phyloP scores from a whole-genome alignment of 2,329 filamentous ascomycete genomes.

The Hypoxylon sp. region DNA sequence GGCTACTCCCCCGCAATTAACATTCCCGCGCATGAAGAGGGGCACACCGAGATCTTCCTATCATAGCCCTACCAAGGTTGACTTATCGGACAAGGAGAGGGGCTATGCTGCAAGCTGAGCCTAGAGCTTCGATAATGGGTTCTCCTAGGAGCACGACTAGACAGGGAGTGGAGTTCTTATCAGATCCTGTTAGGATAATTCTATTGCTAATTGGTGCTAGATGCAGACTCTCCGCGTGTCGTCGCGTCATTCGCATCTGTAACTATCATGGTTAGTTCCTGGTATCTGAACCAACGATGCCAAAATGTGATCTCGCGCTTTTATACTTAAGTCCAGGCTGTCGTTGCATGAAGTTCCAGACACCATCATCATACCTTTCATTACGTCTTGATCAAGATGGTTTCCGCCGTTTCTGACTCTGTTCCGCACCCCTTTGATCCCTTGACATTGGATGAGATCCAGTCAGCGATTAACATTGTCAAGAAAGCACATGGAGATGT shows the following conservation, averaged over 20 bases:
- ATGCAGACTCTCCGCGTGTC: conserved; percentile 29
- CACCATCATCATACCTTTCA: conserved; percentile 7
- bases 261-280: conserved; percentile 22
- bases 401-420: conserved; percentile 40
- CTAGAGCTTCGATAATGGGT: conserved; percentile 36
- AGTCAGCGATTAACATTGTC: conserved; percentile 76
- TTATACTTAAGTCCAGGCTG: conserved; percentile 28
- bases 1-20: conserved; percentile 49
- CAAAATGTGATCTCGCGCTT: conserved; percentile 16
- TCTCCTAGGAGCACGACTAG: conserved; percentile 27
- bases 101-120: conserved; percentile 35
- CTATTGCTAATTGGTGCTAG: conserved; percentile 45
- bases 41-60: conserved; percentile 43
- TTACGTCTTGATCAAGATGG: conserved; percentile 42
- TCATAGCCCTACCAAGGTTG: conserved; percentile 28
- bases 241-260: conserved; percentile 33
- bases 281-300: conserved; percentile 12
- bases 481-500: conserved; percentile 78
- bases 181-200: conserved; percentile 45
- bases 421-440: conserved; percentile 82
- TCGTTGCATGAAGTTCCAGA: neutral
- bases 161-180: conserved; percentile 44
- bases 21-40: conserved; percentile 41
- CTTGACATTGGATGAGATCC: conserved; percentile 80
- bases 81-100: conserved; percentile 46